These are phyloP conservation scores for Vigna reflexopilosa DNA, from an alignment of 306 rosid genomes.

Conservation along the genomic window DNA sequence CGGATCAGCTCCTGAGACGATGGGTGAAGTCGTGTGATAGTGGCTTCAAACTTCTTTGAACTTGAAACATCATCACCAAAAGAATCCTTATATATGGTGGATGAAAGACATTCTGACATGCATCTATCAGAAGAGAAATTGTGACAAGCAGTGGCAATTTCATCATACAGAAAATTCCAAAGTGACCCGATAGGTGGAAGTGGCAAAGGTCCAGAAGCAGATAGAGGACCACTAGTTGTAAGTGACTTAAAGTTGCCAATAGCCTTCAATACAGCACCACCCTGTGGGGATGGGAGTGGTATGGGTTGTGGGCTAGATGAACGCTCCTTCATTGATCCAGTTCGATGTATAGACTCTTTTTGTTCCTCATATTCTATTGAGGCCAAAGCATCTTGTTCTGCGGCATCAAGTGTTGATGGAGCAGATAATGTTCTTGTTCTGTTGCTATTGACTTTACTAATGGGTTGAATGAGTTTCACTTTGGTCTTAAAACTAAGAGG, in stretches of 20 bases:
- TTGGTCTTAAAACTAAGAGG: constrained; percentile 97
- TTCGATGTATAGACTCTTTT: no score
- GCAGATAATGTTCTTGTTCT: constrained; percentile 86
- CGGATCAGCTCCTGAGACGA: constrained; percentile 62
- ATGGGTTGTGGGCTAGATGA: constrained; percentile 86
- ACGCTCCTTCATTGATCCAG: constrained; percentile 21
- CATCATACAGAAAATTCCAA: constrained; percentile 73
- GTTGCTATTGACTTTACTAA: constrained; percentile 51
- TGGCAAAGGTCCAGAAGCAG: constrained; percentile 88
- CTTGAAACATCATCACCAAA: constrained; percentile 86
- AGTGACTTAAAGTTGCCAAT: constrained; percentile 79
- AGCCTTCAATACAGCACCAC: constrained; percentile 59
- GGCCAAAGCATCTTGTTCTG: constrained; percentile 78
- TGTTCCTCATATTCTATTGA: constrained; percentile 60
- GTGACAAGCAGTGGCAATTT: constrained; percentile 82
- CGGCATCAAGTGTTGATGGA: constrained; percentile 90
- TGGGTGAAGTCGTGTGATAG: constrained; percentile 88
- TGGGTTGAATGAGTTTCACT: constrained; percentile 80
- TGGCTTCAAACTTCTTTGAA: constrained; percentile 88
- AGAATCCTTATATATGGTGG: constrained; percentile 83
- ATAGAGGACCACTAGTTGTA: constrained; percentile 71
- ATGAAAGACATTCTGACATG: constrained; percentile 88
- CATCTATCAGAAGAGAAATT: constrained; percentile 83
- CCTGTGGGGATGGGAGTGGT: constrained; percentile 92
- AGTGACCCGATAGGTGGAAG: constrained; percentile 80